Percentiles rank a stretch among this genome's conserved stretches.
Evolutionary conservation across 2,329 filamentous ascomycete species (phyloP).

Genomic region (Cytospora paraplurivora): DNA sequence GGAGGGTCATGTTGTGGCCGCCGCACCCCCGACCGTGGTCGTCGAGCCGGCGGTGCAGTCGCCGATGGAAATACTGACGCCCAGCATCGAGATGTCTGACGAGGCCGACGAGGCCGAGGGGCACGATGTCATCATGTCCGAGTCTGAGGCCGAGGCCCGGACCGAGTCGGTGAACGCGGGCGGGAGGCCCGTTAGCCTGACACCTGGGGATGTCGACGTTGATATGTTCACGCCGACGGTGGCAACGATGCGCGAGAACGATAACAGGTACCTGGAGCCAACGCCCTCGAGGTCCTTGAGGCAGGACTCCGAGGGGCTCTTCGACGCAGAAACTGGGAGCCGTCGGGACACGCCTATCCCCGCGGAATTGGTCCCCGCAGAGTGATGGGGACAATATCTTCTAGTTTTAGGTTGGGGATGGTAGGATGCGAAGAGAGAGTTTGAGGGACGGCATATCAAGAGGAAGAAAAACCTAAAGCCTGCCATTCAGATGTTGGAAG

Average conservation of each 20-base stretch:
- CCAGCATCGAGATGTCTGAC: conserved; percentile 45
- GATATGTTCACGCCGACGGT: conserved; percentile 46
- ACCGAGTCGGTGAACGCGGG: conserved; percentile 37
- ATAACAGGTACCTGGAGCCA: conserved; percentile 14
- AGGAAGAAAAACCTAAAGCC: not conserved
- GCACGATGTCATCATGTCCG: conserved; percentile 54
- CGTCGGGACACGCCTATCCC: conserved; percentile 42
- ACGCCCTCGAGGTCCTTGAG: conserved; percentile 21
- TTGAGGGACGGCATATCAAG: not conserved
- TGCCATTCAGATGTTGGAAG: conserved; percentile 2
- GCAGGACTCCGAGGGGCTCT: conserved; percentile 36
- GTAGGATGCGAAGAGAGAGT: not conserved
- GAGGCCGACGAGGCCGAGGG: conserved; percentile 32
- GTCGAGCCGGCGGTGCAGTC: conserved; percentile 27
- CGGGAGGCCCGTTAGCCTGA: conserved; percentile 28
- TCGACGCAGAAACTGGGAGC: conserved; percentile 35
- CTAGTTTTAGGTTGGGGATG: not conserved
- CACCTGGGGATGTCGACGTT: conserved; percentile 38
- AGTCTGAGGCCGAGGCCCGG: conserved; percentile 40
- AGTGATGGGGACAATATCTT: not conserved
- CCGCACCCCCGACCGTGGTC: conserved; percentile 10
- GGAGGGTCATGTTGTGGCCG: not conserved
- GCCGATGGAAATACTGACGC: conserved; percentile 41
- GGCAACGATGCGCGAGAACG: conserved; percentile 18
- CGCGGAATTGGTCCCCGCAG: conserved; percentile 34